Evolutionary conservation across 805 yeast genomes (phyloP).

Genomic region (Yamadazyma insecticola): DNA sequence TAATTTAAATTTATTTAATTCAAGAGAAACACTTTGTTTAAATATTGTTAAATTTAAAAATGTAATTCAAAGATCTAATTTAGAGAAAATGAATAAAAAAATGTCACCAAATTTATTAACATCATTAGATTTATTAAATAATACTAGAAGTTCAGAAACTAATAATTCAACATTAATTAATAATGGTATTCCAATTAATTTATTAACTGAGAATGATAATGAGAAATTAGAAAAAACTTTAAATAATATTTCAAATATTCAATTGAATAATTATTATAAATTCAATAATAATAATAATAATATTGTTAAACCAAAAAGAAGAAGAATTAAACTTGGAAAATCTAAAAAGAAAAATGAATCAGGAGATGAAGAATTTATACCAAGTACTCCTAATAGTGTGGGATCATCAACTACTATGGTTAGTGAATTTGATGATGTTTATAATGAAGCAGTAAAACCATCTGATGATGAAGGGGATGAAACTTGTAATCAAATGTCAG

Average conservation of each 20-base stretch:
- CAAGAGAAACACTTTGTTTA: constrained; percentile 78
- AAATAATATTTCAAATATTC: constrained; percentile 42
- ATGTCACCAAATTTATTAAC: constrained; percentile 33
- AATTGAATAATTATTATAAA: constrained; percentile 37
- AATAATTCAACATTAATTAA: constrained; percentile 9
- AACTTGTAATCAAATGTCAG: too few species aligned
- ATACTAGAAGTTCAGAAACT: constrained; percentile 23
- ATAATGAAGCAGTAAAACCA: constrained; percentile 1
- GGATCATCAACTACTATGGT: too few species aligned
- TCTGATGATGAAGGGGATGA: constrained; percentile 2
- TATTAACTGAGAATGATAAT: constrained; percentile 25
- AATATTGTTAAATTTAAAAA: constrained; percentile 55
- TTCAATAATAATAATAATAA: constrained; percentile 17
- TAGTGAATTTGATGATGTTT: constrained; percentile 1
- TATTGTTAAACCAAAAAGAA: constrained; percentile 35
- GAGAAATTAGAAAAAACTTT: constrained; percentile 31
- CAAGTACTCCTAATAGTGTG: too few species aligned
- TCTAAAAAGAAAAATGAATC: constrained; percentile 7
- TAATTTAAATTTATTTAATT: constrained; percentile 46
- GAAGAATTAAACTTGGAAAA: constrained; percentile 31
- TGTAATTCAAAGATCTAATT: constrained; percentile 54
- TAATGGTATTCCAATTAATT: constrained; percentile 39
- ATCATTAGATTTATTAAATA: constrained; percentile 27
- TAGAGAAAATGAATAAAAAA: constrained; percentile 37
- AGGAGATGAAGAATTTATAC: too few species aligned